These are phyloP conservation scores for Tolypocladium cylindrosporum DNA, from an alignment of 2,329 filamentous ascomycete genomes.

Conservation along the genomic window DNA sequence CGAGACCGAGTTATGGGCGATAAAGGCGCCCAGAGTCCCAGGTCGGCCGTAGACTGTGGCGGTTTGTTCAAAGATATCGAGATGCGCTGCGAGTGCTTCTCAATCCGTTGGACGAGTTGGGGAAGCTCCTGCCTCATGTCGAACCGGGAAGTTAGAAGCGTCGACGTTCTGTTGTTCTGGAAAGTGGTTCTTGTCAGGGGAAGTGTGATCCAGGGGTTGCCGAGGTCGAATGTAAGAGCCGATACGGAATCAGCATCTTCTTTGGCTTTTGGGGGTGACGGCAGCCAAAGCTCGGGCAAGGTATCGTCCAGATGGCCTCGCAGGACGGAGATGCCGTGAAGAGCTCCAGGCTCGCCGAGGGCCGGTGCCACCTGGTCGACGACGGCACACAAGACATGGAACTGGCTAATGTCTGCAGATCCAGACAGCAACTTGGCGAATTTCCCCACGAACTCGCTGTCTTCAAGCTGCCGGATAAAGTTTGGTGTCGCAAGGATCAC, in stretches of 20 bases:
- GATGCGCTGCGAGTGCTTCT: slow-evolving; percentile 31
- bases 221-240: slow-evolving; percentile 31
- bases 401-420: slow-evolving; percentile 21
- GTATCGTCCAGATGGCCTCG: slow-evolving; percentile 28
- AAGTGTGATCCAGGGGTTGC: slow-evolving; percentile 34
- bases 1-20: slow-evolving; percentile 54
- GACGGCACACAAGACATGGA: slow-evolving; percentile 43
- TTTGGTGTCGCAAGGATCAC: slow-evolving; percentile 40
- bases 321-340: slow-evolving; percentile 42
- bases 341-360: slow-evolving; percentile 16
- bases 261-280: slow-evolving; percentile 12
- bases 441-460: slow-evolving; percentile 28
- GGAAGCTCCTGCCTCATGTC: slow-evolving; percentile 11
- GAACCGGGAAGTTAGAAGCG: slow-evolving; percentile 33
- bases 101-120: slow-evolving; percentile 14
- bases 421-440: slow-evolving; percentile 38
- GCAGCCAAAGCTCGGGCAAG: slow-evolving; percentile 36
- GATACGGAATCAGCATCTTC: slow-evolving; percentile 25
- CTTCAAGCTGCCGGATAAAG: slow-evolving; percentile 37
- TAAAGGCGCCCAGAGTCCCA: slow-evolving; percentile 35
- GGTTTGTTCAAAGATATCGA: slow-evolving; percentile 12
- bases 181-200: slow-evolving; percentile 74
- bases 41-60: slow-evolving; percentile 10
- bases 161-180: slow-evolving; percentile 54
- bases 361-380: slow-evolving; percentile 42